A percentile compares a stretch with the other conserved stretches of the same genome.
These are phyloP conservation scores for Marsdenia floribunda DNA, from an alignment of 257 asterid genomes.

Conservation along the genomic window DNA sequence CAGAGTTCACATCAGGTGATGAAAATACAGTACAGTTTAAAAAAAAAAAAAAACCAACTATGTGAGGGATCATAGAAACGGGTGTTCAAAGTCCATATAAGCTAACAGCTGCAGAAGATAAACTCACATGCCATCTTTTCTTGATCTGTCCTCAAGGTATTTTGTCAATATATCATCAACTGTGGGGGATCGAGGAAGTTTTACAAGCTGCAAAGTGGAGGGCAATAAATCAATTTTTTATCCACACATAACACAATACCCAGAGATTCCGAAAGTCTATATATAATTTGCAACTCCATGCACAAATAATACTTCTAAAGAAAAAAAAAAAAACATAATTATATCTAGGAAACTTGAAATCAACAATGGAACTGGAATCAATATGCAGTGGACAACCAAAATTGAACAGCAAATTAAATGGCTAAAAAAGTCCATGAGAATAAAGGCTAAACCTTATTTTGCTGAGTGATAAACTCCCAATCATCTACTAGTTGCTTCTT, in stretches of 20 bases:
- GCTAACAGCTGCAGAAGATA: conserved; percentile 3
- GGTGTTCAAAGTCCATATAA: not conserved
- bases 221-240: not conserved
- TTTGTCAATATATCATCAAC: conserved; percentile 74
- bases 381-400: conserved; percentile 12
- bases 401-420: not conserved
- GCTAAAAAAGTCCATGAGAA: not conserved
- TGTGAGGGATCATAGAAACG: not conserved
- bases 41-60: not conserved
- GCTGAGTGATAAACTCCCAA: conserved; percentile 76
- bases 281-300: not conserved
- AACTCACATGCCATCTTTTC: conserved; percentile 85
- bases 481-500: conserved; percentile 79
- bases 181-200: conserved; percentile 83
- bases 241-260: not conserved
- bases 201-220: conserved; percentile 70
- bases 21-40: not conserved
- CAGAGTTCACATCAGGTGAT: no score
- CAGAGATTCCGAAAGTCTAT: not conserved
- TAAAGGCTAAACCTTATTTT: conserved; percentile 61
- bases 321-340: not conserved
- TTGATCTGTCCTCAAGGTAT: conserved; percentile 74
- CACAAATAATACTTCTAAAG: not conserved
- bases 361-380: not conserved
- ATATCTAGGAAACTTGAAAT: not conserved